Percentiles rank a stretch among this genome's conserved stretches.
phyloP scores from a whole-genome alignment of 805 yeast species.

The Tetrapisispora nanseiensis region DNA sequence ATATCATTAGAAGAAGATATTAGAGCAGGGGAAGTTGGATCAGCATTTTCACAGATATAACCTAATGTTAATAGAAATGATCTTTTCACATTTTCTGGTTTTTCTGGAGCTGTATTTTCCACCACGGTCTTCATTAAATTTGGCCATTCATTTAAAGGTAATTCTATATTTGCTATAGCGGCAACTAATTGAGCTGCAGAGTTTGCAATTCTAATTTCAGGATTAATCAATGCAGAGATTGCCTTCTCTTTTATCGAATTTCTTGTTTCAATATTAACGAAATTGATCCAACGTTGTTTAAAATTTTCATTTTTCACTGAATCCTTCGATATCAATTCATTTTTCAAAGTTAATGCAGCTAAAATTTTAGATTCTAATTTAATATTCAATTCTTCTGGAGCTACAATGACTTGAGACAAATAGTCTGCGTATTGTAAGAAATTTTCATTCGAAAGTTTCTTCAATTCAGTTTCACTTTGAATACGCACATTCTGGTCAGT shows the following conservation, averaged over 20 bases:
- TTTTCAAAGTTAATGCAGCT: constrained; percentile 82
- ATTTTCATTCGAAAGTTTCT: constrained; percentile 59
- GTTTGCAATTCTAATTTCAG: constrained; percentile 67
- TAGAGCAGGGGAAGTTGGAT: constrained; percentile 62
- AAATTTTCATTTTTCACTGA: constrained; percentile 44
- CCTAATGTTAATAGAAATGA: constrained; percentile 86
- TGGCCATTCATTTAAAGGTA: constrained; percentile 83
- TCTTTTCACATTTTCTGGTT: constrained; percentile 71
- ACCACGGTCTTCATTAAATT: constrained; percentile 77
- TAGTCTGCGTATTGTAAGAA: constrained; percentile 65
- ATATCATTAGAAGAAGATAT: constrained; percentile 84
- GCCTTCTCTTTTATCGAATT: constrained; percentile 56
- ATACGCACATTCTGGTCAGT: constrained; percentile 58
- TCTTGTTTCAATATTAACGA: constrained; percentile 44
- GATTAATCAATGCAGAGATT: constrained; percentile 52
- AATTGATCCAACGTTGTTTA: constrained; percentile 63
- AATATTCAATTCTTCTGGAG: constrained; percentile 35
- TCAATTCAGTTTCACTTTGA: constrained; percentile 70
- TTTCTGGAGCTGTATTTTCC: constrained; percentile 71
- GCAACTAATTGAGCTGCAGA: constrained; percentile 92
- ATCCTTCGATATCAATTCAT: constrained; percentile 80
- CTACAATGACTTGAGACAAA: constrained; percentile 62
- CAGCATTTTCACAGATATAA: constrained; percentile 90
- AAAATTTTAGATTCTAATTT: constrained; percentile 79
- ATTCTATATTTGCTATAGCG: constrained; percentile 91